Base-by-base conservation (phyloP, 2,329 filamentous ascomycete genomes). In the Hymenoscyphus occultus region DNA sequence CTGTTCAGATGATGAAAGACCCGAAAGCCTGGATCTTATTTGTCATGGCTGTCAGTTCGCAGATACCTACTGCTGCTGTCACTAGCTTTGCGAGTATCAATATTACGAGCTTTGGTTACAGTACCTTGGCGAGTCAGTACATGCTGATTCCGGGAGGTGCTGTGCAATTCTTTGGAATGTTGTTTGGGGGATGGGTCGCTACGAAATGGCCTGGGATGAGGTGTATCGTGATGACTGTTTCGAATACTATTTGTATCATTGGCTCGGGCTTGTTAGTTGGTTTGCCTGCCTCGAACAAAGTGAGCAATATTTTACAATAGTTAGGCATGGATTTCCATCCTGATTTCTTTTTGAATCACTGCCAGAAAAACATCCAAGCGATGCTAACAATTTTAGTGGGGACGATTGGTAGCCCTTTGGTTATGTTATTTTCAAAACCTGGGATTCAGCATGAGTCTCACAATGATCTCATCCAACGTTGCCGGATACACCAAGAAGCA, bases 121-220 rank as follows among this genome's bases (percentile, higher is more conserved):
- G 62, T 61, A 59, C 66, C 12, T 74, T 83, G 3, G 78, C 79
- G 12, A 81, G 80, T 0, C 82, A 84, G 67, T 84, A 84, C 65
- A 80, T 86, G 22, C 82, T 86, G 66, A 86, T 87, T 62, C 84
- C 84, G 0, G 83, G 83, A 16, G 83, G 83, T 16, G 83, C 80
- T 0, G 78, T 86, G 1, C 82, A 85, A 63, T 83, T 85, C 68
- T 68, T 83, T 2, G 79, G 82, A 0, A 77, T 85, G 5, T 72
- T 86, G 14, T 68, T 77, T 3, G 82, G 81, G 2, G 82, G 82
- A 42, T 78, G 78, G 62, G 76, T 86, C 31, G 82, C 82, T 70
- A 81, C 79, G 0, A 77, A 75, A 19, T 84, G 75, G 70, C 81
- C 81, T 9, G 62, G 60, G 68, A 75, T 79, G 3, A 78, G 83